Evolutionary conservation across 305 asterid species (phyloP), one percentile per base, ranked within the genome.

Genomic region (Fraxinus velutina): DNA sequence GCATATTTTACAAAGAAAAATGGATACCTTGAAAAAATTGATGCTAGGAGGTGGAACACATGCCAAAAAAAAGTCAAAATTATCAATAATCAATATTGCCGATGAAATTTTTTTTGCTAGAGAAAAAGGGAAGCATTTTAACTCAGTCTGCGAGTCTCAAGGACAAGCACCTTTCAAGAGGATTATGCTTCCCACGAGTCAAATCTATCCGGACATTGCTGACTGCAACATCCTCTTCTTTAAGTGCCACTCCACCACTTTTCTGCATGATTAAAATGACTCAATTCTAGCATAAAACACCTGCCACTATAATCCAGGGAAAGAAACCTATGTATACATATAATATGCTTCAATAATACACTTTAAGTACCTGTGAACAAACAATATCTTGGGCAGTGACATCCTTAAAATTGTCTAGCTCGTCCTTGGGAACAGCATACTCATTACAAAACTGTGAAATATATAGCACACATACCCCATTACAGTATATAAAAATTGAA

Each of bases 1-100:
- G 21, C 64, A 52, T 15, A 52, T 75, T 6, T 3, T 57, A 84
- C 81, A 78, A 85, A 21, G 32, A 5, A n/a, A 6, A 10, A 73
- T 22, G 32, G 85, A 33, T 93, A 93, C 99, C 98, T 91, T 82
- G 93, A 95, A 95, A 89, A 95, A 95, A n/a, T 88, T 88, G 93
- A 95, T 86, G 87, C 99, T 95, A 94, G 85, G 79, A 73, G 82
- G 84, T 57, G 73, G 74, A 89, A 90, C 68, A 47, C 62, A 74
- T 39, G 86, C 71, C 86, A 83, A 85, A 74, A 81, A 79, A 33
- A 37, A 82, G 30, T 55, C 64, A 55, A 81, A 75, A 27, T 2
- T 5, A 52, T 34, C n/a, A 72, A 13, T 71, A 8, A 60, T 80
- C 42, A 70, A 66, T 71, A 81, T 68, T 75, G 76, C 9, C 39